Base-by-base conservation (phyloP, 345 rosid species). In the Reutealis trisperma region DNA sequence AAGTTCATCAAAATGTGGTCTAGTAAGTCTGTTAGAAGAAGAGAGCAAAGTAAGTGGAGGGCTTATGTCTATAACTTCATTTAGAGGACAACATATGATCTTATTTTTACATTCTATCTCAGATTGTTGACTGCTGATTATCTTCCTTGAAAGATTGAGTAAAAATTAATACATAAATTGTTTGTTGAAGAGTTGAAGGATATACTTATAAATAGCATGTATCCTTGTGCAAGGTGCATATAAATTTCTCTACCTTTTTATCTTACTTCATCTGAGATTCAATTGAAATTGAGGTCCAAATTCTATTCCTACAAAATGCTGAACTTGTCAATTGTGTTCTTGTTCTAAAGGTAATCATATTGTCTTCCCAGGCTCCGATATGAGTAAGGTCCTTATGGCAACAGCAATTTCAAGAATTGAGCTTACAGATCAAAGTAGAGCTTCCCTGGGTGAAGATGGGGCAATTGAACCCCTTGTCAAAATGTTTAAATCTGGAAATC, bases 341-440 rank as follows among this genome's bases (percentile, higher is more conserved):
- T 41, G 24, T 8, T 59, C 21, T 25, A 52, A 65, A 55, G 21
- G 11, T 34, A 27, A 15, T 5, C 1, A 44, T 77, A 52, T 3
- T 70, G 71, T 62, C 57, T 74, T 82, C 69, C 52, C 85, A 91
- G 96, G 96, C 47, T 88, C 96, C 9, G 93, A 91, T 77, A 91
- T 88, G 93, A 72, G 85, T 79, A 91, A 89, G 87, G 85, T 91
- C 85, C 93, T 91, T 22, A 89, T 91, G 96, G 96, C 93, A 64
- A 86, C 90, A 30, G 90, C 96, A 62, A 79, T 91, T 63, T 88
- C 88, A 42, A 85, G 88, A 83, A 86, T 91, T 84, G 93, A 88
- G 80, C 87, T 91, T 66, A 89, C 92, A 27, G 92, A 91, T 75
- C 90, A 85, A 80, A 77, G 86, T 76, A 88, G 87, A 82, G 87